Conservation (phyloP, 257 asterid genomes). For the Nicotiana knightiana region DNA sequence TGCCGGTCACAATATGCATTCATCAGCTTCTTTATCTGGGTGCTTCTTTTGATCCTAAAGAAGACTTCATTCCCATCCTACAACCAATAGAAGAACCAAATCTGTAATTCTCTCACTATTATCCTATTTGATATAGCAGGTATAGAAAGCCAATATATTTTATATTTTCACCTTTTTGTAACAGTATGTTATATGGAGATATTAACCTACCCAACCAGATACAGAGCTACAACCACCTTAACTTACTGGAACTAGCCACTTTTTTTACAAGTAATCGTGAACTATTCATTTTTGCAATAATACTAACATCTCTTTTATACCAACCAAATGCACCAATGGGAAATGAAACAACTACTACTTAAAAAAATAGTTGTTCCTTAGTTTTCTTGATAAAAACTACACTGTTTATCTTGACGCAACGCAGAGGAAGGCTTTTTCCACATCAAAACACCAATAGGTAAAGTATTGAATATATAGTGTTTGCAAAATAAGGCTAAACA, state of each 20-base stretch:
- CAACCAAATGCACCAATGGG: too few relatives aligned
- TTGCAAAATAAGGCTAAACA: background rate
- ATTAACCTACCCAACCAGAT: background rate
- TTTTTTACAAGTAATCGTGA: too few relatives aligned
- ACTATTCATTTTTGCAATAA: too few relatives aligned
- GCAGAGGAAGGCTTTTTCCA: background rate
- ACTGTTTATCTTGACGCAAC: background rate
- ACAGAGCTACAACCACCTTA: too few relatives aligned
- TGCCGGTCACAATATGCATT: conserved; percentile 41
- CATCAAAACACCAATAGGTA: background rate
- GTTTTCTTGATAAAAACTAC: too few relatives aligned
- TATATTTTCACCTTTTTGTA: background rate
- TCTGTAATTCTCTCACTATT: background rate
- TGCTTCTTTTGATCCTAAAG: conserved; percentile 40
- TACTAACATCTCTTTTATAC: too few relatives aligned
- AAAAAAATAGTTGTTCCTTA: too few relatives aligned
- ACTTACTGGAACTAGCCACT: too few relatives aligned
- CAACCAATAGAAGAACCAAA: background rate
- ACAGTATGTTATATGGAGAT: background rate
- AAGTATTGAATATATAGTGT: background rate
- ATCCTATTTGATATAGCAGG: background rate
- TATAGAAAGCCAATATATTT: background rate
- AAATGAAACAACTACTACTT: too few relatives aligned
- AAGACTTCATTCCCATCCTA: conserved; percentile 43
- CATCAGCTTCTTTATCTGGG: conserved; percentile 41